phyloP scores from a whole-genome alignment of 2,329 filamentous ascomycete genomes.

The Sclerotinia minor region DNA sequence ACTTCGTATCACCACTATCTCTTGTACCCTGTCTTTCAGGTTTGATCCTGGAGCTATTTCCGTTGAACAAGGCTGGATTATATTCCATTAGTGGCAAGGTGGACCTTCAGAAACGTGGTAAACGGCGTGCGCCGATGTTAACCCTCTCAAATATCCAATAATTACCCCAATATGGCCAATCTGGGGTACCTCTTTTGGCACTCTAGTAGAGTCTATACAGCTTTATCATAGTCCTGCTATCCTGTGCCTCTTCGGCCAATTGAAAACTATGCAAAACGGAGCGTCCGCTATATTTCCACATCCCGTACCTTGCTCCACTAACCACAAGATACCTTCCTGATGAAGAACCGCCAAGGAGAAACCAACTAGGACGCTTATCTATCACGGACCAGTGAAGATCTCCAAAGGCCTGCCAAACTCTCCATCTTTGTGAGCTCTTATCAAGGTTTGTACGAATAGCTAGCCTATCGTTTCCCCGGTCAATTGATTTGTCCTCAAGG shows the following conservation, averaged over 20 bases:
- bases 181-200: neutral
- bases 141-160: neutral
- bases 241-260: constrained; percentile 20
- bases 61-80: neutral
- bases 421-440: constrained; percentile 18
- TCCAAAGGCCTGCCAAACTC: neutral
- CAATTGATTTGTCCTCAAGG: constrained; percentile 14
- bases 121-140: constrained; percentile 19
- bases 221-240: neutral
- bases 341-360: constrained; percentile 21
- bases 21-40: neutral
- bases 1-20: constrained; percentile 12
- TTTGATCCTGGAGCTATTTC: neutral
- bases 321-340: constrained; percentile 21
- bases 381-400: constrained; percentile 15
- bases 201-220: too few species aligned
- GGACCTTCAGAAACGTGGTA: constrained; percentile 3
- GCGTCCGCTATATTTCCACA: constrained; percentile 12
- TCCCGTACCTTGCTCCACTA: constrained; percentile 16
- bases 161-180: constrained; percentile 8
- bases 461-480: constrained; percentile 8
- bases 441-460: constrained; percentile 16
- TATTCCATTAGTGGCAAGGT: neutral
- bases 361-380: constrained; percentile 24
- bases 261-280: constrained; percentile 6